phyloP scores from a whole-genome alignment of 2,329 filamentous ascomycete genomes.

The Fusarium scirpi region DNA sequence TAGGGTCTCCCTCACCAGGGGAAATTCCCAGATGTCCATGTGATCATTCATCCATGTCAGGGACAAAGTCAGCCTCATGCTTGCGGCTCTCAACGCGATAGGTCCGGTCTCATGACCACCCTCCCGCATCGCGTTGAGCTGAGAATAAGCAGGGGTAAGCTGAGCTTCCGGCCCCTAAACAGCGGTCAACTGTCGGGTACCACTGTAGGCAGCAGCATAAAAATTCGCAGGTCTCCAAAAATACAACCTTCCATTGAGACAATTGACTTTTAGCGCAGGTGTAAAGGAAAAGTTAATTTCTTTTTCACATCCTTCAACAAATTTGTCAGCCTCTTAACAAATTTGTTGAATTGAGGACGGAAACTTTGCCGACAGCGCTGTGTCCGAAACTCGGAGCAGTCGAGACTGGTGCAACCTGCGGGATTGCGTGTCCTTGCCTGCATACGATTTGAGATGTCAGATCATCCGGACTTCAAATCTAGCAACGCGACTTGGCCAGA shows the following conservation, averaged over 20 bases:
- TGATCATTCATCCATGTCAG: constrained; percentile 29
- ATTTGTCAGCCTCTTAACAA: not conserved
- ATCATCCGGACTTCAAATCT: constrained; percentile 1
- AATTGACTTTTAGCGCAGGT: not conserved
- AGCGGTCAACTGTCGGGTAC: constrained; percentile 22
- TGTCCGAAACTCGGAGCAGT: constrained; percentile 2
- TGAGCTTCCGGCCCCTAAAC: constrained; percentile 17
- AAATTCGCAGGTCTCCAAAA: not conserved
- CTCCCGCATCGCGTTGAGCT: constrained; percentile 16
- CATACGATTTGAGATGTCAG: not conserved
- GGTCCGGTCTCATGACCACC: constrained; percentile 17
- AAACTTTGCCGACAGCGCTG: not conserved
- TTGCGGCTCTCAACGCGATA: constrained; percentile 23
- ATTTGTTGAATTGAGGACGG: not conserved
- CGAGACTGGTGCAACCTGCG: not conserved
- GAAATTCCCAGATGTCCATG: constrained; percentile 17
- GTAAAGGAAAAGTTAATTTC: not conserved
- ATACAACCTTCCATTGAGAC: not conserved
- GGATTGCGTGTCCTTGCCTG: not conserved
- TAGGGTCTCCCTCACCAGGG: not conserved
- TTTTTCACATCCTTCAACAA: not conserved
- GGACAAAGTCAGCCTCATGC: constrained; percentile 33
- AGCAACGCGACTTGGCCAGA: not conserved
- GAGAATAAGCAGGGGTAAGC: constrained; percentile 32
- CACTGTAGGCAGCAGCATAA: constrained; percentile 25